Evolutionary conservation across 164 flowering plant species (phyloP).

Genomic region (Magnolia sinica): DNA sequence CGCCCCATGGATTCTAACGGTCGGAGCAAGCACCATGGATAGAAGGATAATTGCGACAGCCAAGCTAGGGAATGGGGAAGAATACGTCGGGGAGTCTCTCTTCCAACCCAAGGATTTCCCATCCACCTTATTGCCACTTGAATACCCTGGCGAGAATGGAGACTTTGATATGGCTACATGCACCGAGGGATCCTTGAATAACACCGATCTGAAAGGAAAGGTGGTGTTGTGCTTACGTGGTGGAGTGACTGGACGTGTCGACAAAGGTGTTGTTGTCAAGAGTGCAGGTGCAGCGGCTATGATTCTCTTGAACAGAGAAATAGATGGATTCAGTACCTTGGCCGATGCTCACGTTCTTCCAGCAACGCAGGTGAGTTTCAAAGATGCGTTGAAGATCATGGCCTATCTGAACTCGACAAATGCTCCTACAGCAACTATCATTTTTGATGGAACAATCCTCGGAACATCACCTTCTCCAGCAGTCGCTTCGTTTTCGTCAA

Average conservation of each 20-base stretch:
- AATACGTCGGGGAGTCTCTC: constrained; percentile 29
- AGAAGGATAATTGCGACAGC: constrained; percentile 20
- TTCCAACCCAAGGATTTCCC: constrained; percentile 24
- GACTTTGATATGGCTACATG: constrained; percentile 9
- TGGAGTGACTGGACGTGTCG: constrained; percentile 13
- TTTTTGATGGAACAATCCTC: no score
- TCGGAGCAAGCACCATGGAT: constrained; percentile 50
- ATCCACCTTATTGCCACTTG: constrained; percentile 22
- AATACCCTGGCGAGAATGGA: constrained; percentile 26
- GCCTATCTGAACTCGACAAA: constrained; percentile 38
- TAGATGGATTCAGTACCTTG: constrained; percentile 20
- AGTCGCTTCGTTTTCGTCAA: constrained; percentile 21
- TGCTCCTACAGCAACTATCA: constrained; percentile 16
- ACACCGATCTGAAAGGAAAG: constrained; percentile 23
- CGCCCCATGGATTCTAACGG: constrained; percentile 52
- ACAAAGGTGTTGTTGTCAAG: constrained; percentile 28
- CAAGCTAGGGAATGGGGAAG: constrained; percentile 3
- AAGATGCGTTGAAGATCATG: constrained; percentile 30
- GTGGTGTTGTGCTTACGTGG: constrained; percentile 27
- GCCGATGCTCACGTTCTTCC: constrained; percentile 43
- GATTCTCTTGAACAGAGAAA: background rate
- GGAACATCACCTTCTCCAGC: constrained; percentile 16
- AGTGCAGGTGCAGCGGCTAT: constrained; percentile 42
- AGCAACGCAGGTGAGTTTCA: constrained; percentile 31
- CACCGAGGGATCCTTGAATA: constrained; percentile 17